Percentiles rank a stretch among this genome's conserved stretches.
Evolutionary conservation across 257 asterid species (phyloP).

Genomic region (Mitragyna speciosa): DNA sequence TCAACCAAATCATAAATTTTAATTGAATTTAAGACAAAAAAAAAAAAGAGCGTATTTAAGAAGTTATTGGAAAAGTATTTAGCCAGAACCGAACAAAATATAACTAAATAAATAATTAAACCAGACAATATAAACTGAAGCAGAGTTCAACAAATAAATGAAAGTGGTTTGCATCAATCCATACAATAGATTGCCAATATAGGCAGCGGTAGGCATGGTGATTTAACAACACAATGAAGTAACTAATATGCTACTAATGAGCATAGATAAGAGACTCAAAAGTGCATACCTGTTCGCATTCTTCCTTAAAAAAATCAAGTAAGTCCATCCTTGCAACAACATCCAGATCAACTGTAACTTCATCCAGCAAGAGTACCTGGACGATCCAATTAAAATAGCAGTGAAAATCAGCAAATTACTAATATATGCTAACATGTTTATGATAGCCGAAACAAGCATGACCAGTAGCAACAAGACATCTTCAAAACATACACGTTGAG

Average conservation of each 20-base stretch:
- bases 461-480: background rate
- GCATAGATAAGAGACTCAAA: background rate
- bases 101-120: no score
- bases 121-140: background rate
- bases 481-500: background rate
- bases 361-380: conserved; percentile 95
- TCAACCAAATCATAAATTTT: background rate
- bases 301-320: conserved; percentile 83
- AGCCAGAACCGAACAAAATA: background rate
- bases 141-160: background rate
- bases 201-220: background rate
- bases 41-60: background rate
- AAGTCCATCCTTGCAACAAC: conserved; percentile 98
- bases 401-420: background rate
- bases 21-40: no score
- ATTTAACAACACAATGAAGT: background rate
- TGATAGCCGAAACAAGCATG: background rate
- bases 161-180: background rate
- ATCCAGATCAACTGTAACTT: conserved; percentile 93
- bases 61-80: no score
- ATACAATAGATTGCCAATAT: background rate
- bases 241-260: background rate
- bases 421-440: background rate
- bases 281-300: conserved; percentile 74
- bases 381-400: background rate